These are phyloP conservation scores for Sclerotinia sclerotiorum DNA, from an alignment of 2,329 filamentous ascomycete genomes.

Conservation along the genomic window DNA sequence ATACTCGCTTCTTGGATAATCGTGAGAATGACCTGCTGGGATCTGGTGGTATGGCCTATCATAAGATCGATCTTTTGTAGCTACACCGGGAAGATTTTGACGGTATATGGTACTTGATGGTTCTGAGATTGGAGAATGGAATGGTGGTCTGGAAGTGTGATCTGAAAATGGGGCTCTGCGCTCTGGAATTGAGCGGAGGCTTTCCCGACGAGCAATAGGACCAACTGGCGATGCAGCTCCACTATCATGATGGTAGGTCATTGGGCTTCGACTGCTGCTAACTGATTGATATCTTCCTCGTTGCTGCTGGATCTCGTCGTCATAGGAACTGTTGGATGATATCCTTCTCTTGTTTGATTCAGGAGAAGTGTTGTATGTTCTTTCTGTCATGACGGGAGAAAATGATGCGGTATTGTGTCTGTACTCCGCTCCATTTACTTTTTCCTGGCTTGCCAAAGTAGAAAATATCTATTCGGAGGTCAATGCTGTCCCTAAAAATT, in stretches of 20 bases:
- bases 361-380: conserved; percentile 13
- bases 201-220: conserved; percentile 3
- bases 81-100: background rate
- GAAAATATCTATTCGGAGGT: background rate
- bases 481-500: background rate
- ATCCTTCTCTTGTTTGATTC: conserved; percentile 18
- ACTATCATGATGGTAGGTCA: background rate
- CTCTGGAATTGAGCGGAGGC: conserved; percentile 5
- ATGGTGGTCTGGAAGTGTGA: background rate
- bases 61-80: background rate
- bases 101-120: conserved; percentile 1
- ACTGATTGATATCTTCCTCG: background rate
- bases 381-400: conserved; percentile 4
- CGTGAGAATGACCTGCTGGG: background rate
- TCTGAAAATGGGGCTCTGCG: conserved; percentile 1
- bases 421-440: background rate
- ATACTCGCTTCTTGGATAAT: conserved; percentile 13
- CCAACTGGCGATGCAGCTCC: background rate
- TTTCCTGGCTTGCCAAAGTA: background rate
- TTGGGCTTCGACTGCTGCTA: conserved; percentile 7
- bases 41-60: background rate
- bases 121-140: conserved; percentile 19
- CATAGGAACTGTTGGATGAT: background rate
- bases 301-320: background rate
- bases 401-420: background rate